These are phyloP conservation scores for Hypoxylon sp. DNA, from an alignment of 2,329 filamentous ascomycete species.

Conservation along the genomic window DNA sequence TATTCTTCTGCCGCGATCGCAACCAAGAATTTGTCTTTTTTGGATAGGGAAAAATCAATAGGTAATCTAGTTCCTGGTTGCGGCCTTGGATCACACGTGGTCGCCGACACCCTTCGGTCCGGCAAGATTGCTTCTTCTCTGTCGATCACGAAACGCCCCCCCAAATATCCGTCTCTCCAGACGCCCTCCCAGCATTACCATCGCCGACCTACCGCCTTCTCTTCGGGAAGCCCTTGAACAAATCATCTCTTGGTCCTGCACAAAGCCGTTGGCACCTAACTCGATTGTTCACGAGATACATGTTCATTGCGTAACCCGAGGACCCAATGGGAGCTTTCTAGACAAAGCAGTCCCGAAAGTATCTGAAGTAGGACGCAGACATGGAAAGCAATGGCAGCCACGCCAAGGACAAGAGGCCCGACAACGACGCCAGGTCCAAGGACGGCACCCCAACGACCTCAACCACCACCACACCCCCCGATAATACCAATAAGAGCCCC, in stretches of 20 bases:
- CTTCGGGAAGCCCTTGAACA: constrained; percentile 48
- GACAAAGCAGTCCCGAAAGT: constrained; percentile 56
- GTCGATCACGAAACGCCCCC: constrained; percentile 51
- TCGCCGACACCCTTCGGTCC: constrained; percentile 43
- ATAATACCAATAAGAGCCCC: constrained; percentile 67
- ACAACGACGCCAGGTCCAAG: constrained; percentile 57
- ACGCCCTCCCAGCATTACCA: constrained; percentile 27
- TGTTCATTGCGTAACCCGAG: constrained; percentile 61
- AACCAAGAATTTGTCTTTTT: constrained; percentile 45
- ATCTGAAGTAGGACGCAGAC: constrained; percentile 51
- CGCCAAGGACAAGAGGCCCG: constrained; percentile 59
- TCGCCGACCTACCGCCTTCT: constrained; percentile 46
- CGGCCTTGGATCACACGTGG: constrained; percentile 42
- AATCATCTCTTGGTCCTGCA: constrained; percentile 57
- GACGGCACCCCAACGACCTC: constrained; percentile 53
- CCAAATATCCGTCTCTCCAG: constrained; percentile 34
- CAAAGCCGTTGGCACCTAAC: constrained; percentile 59
- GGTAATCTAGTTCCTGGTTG: constrained; percentile 27
- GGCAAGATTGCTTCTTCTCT: constrained; percentile 45
- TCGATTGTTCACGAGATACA: constrained; percentile 61
- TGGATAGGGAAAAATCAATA: constrained; percentile 28
- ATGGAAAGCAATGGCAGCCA: constrained; percentile 57
- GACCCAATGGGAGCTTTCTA: constrained; percentile 61
- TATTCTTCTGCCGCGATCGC: constrained; percentile 41
- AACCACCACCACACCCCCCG: constrained; percentile 52